Evolutionary conservation across 1,284 basidiomycete species (phyloP), one percentile per base, ranked within the genome.

Genomic region (Malassezia pachydermatis): DNA sequence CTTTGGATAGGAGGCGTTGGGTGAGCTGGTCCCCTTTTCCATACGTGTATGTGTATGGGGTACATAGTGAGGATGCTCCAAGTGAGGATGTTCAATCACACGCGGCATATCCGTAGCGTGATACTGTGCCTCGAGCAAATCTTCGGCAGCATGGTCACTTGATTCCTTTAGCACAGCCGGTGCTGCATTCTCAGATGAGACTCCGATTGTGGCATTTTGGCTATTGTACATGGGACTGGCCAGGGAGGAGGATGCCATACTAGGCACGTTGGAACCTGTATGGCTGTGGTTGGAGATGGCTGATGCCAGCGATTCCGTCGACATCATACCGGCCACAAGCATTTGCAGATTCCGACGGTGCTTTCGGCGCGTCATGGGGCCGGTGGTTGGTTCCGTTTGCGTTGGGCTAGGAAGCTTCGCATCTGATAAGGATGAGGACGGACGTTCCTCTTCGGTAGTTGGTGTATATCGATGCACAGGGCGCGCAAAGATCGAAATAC

Each of bases 71-170:
- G 39, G 39, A 22, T 39, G 38, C 6, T 39, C 22, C 19, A 20
- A 24, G 8, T 20, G n/a, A 5, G 38, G 38, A 27, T 41, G 39
- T 17, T 19, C 39, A 22, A 41, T 41, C 8, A 43, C 41, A 14
- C 10, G 17, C 9, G 48, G 41, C 23, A 35, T 24, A 20, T 38
- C 41, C 28, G 48, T 25, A 3, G 41, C 35, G 17, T 39, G 23
- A 36, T 39, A 44, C 30, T 51, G 49, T 13, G 30, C 23, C 38
- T 46, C 49, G 25, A 51, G 38, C 16, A 45, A 41, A 24, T 37
- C 13, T 20, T 51, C 48, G 6, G 48, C 48, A 6, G 9, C 4
- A 19, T 20, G 11, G 3, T 17, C 28, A 5, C 16, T 14, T 1
- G 14, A 5, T 5, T 43, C 41, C 5, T 43, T 30, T 5, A 20